phyloP scores from a whole-genome alignment of 208 protist genomes.

The Jaenimonas drosophilae region DNA sequence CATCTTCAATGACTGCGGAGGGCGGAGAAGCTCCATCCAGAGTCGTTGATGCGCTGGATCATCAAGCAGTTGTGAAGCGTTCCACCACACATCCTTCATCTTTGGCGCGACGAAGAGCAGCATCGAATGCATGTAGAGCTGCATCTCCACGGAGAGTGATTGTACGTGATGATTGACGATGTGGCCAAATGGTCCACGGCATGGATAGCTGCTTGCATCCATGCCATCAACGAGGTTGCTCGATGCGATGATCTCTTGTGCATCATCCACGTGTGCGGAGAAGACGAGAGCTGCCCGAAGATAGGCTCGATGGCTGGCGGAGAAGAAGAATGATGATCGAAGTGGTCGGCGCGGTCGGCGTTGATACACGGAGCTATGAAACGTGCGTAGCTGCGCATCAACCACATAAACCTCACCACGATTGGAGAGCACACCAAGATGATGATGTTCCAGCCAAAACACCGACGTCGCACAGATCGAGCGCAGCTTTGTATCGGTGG shows the following conservation, averaged over 20 bases:
- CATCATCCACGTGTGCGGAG: no score
- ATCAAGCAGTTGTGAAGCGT: no score
- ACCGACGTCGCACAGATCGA: slow-evolving; percentile 17
- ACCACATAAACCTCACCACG: slow-evolving; percentile 46
- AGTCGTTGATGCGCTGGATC: no score
- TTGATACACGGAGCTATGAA: no score
- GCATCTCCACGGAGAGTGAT: slow-evolving; percentile 47
- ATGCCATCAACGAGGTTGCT: slow-evolving; percentile 38
- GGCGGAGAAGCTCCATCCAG: no score
- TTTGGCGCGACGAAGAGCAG: slow-evolving; percentile 28
- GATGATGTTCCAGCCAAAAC: slow-evolving; percentile 35
- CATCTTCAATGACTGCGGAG: no score
- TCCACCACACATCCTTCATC: no score
- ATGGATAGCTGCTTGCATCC: slow-evolving; percentile 20
- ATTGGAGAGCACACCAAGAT: slow-evolving; percentile 33
- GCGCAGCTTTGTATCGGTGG: no score
- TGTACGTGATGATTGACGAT: slow-evolving; percentile 34
- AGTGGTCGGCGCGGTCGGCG: no score
- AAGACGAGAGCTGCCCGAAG: no score
- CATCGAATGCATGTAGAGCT: slow-evolving; percentile 73
- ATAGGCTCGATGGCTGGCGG: no score
- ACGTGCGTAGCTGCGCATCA: slow-evolving; percentile 33
- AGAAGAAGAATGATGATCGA: no score
- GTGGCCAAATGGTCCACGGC: slow-evolving; percentile 73
- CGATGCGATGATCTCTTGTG: neutral